phyloP scores from a whole-genome alignment of 1,284 basidiomycete species.

The Pholiota adiposa region DNA sequence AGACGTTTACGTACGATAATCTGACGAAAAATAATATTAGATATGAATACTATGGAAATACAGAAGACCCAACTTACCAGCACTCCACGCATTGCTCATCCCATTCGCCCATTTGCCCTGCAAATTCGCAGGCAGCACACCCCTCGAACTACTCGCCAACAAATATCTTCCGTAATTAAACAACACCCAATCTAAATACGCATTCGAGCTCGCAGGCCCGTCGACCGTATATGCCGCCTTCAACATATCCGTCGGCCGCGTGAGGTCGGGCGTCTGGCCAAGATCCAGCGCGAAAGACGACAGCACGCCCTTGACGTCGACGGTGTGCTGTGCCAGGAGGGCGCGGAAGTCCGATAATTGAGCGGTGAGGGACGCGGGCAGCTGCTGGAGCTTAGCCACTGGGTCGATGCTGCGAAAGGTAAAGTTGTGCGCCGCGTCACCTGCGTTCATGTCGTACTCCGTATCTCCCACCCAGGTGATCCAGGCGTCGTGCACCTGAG shows the following conservation, averaged over 20 bases:
- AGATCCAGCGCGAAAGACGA: slow-evolving; percentile 59
- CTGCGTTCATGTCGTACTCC: slow-evolving; percentile 65
- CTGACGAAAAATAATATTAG: slow-evolving; percentile 31
- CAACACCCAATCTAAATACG: slow-evolving; percentile 72
- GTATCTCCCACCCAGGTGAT: slow-evolving; percentile 75
- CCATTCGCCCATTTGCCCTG: slow-evolving; percentile 75
- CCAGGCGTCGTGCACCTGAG: slow-evolving; percentile 51
- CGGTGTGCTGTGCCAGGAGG: slow-evolving; percentile 48
- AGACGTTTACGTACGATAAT: slow-evolving; percentile 57
- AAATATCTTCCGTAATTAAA: slow-evolving; percentile 79
- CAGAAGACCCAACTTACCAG: slow-evolving; percentile 45
- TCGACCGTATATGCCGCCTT: slow-evolving; percentile 55
- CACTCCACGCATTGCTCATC: slow-evolving; percentile 58
- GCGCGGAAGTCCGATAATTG: slow-evolving; percentile 23
- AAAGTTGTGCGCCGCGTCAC: slow-evolving; percentile 56
- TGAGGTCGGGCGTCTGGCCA: slow-evolving; percentile 57
- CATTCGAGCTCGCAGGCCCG: slow-evolving; percentile 44
- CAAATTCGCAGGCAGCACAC: slow-evolving; percentile 67
- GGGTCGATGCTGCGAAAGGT: slow-evolving; percentile 69
- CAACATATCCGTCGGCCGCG: slow-evolving; percentile 61
- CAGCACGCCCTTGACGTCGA: slow-evolving; percentile 51
- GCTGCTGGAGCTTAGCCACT: slow-evolving; percentile 18
- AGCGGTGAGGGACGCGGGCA: neutral
- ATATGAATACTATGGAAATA: neutral
- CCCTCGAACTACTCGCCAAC: slow-evolving; percentile 62